Base-by-base conservation (phyloP, 805 yeast species). In the Ogataea chonburiensis region DNA sequence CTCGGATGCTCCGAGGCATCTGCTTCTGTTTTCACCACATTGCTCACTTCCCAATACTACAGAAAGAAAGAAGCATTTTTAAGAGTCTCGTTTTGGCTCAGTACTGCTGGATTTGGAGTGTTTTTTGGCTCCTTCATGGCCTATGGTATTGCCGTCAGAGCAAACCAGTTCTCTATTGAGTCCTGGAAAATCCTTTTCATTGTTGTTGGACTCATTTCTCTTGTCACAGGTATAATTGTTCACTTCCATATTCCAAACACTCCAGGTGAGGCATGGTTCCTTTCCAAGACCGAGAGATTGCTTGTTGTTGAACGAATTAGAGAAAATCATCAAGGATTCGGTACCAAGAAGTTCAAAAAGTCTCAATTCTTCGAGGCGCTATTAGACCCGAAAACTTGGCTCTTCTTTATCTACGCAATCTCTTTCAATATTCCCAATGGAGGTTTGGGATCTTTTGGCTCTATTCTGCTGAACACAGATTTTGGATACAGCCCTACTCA, bases 171-270 rank as follows among this genome's bases (percentile, higher is more conserved):
- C 54, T 33, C 67, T 11, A 58, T 79, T 6, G 65, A 58, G 3
- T 66, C 80, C 3, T 84, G 89, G 89, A 76, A 72, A 50, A 56
- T 77, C 9, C 55, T 80, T 4, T 83, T 72, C 53, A 60, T 83
- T 31, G 65, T 80, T 18, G 69, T 75, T 28, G 94, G 93, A n/a
- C 54, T 68, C 5, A 66, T 77, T 37, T 79, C 86, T 3, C 54
- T 79, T 3, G 51, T 70, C 6, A 49, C 75, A 10, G 85, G 84
- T 6, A 29, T 71, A 6, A 38, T 68, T 9, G 66, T 77, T 39
- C 58, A 56, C 28, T 46, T 75, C 38, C 75, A 74, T 54, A 53
- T 82, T 35, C 85, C 86, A 10, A 77, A 75, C 46, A 58, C 64
- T 20, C 86, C 86, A 21, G 57, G 55, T 52, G 34, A 40, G 9